Percentiles rank a stretch among this genome's conserved stretches.
Conservation (phyloP, 768 basidiomycete genomes). For the Tremella yokohamensis region DNA sequence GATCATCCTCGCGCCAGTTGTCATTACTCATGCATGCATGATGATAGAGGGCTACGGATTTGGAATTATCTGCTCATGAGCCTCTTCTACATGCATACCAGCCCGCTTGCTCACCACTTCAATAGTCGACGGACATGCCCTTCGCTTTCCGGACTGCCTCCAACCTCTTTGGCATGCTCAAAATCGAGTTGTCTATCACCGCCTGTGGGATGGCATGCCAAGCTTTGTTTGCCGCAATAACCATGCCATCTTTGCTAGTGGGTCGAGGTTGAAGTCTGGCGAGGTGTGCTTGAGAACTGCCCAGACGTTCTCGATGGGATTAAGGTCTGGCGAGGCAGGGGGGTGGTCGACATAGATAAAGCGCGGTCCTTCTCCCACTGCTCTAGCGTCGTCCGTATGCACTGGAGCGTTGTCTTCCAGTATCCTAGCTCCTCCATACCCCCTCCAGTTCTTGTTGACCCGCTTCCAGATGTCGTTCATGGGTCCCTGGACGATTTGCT, state of each 20-base stretch:
- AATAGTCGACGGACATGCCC: slow-evolving; percentile 12
- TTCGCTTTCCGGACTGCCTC: slow-evolving; percentile 8
- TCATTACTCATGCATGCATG: slow-evolving; percentile 5
- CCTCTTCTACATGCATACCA: not conserved
- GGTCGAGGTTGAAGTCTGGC: slow-evolving; percentile 4
- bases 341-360: slow-evolving; percentile 11
- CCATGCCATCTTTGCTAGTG: slow-evolving; percentile 10
- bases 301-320: slow-evolving; percentile 22
- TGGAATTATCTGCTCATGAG: not conserved
- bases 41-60: not conserved
- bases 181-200: slow-evolving; percentile 11
- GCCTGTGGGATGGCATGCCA: slow-evolving; percentile 16
- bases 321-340: slow-evolving; percentile 22
- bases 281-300: slow-evolving; percentile 11
- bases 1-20: no score
- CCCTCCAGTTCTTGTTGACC: slow-evolving; percentile 10
- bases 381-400: slow-evolving; percentile 10
- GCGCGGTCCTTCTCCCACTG: slow-evolving; percentile 1
- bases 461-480: slow-evolving; percentile 16
- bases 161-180: slow-evolving; percentile 17
- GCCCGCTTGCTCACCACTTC: not conserved
- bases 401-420: slow-evolving; percentile 16
- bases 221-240: slow-evolving; percentile 1
- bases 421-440: slow-evolving; percentile 18
- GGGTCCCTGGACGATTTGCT: slow-evolving; percentile 17